A percentile compares a stretch with the other conserved stretches of the same genome.
These are phyloP conservation scores for Macaranga tanarius DNA, from an alignment of 441 rosid genomes.

Conservation along the genomic window DNA sequence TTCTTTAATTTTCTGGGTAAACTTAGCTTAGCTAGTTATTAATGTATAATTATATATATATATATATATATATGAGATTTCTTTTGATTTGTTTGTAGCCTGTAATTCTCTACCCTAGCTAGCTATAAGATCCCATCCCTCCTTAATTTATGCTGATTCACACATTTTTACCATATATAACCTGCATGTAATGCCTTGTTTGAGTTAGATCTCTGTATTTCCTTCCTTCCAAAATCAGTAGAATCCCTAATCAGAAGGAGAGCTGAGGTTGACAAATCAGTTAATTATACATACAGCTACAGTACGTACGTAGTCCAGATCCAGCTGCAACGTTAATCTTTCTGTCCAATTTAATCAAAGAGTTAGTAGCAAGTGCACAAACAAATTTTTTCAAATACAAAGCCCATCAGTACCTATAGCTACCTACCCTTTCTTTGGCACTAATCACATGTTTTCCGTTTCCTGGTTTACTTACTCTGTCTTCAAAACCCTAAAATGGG, in stretches of 20 bases:
- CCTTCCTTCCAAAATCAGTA: background rate
- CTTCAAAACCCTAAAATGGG: constrained; percentile 21
- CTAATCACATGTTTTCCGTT: background rate
- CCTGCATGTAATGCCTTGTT: background rate
- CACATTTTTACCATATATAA: background rate
- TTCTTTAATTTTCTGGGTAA: background rate
- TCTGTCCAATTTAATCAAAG: background rate
- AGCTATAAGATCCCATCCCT: constrained; percentile 13
- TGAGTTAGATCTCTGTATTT: constrained; percentile 24
- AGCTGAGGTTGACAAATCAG: constrained; percentile 4
- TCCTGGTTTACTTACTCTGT: background rate
- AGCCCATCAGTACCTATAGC: background rate
- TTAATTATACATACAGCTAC: no score
- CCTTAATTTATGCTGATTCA: constrained; percentile 16
- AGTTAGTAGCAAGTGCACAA: background rate
- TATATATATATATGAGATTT: background rate
- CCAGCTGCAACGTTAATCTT: constrained; percentile 22
- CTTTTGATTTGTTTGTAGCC: background rate
- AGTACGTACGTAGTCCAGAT: constrained; percentile 23
- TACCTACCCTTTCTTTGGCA: background rate
- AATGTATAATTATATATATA: background rate
- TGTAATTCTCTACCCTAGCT: background rate
- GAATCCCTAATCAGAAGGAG: constrained; percentile 12
- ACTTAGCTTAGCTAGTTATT: background rate
- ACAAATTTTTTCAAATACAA: background rate